These are phyloP conservation scores for Funneliformis mosseae DNA, from an alignment of 192 early-diverging fungal genomes.

Conservation along the genomic window DNA sequence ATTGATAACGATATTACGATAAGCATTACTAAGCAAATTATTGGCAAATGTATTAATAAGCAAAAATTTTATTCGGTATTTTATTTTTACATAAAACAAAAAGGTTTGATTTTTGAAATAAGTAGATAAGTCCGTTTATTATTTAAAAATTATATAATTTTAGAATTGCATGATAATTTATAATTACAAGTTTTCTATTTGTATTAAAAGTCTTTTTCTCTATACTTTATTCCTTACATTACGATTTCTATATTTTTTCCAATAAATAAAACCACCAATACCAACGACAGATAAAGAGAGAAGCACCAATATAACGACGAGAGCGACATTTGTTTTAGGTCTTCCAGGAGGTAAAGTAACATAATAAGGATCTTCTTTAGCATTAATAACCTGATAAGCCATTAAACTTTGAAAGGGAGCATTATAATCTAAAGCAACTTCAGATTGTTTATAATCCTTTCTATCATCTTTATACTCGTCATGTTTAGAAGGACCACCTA, in stretches of 20 bases:
- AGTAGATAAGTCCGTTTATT: no score
- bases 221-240: no score
- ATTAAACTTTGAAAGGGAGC: conserved; percentile 53
- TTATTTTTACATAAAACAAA: no score
- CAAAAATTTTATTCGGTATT: no score
- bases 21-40: no score
- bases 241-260: not conserved
- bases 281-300: not conserved
- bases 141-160: no score
- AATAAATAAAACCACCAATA: not conserved
- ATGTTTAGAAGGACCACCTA: conserved; percentile 58
- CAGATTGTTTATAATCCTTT: conserved; percentile 49
- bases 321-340: conserved; percentile 35
- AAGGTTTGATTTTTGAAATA: no score
- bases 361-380: conserved; percentile 48
- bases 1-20: no score
- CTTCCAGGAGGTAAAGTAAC: conserved; percentile 48
- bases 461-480: conserved; percentile 54
- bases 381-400: conserved; percentile 53
- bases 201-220: no score
- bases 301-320: not conserved
- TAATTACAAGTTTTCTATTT: no score
- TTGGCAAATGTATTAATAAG: no score
- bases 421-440: conserved; percentile 54
- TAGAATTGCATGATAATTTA: no score